A percentile compares a stretch with the other conserved stretches of the same genome.
Conservation (phyloP, 371 early-diverging fungal genomes). For the Actinomortierella ambigua region DNA sequence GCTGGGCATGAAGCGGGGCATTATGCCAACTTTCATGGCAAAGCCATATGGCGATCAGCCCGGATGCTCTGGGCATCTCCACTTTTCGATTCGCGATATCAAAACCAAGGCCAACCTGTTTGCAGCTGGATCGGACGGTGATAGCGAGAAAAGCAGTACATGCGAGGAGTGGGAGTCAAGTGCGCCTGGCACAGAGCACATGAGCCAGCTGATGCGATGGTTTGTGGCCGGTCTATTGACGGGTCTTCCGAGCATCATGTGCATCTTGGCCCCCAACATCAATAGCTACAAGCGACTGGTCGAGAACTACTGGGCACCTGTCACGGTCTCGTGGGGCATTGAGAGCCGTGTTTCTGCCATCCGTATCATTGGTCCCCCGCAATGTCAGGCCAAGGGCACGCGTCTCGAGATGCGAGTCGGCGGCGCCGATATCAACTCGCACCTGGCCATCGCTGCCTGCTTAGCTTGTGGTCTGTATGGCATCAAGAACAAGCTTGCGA, state of each 20-base stretch:
- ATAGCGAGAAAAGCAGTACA: slow-evolving; percentile 7
- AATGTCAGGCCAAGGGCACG: slow-evolving; percentile 63
- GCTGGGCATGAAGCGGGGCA: slow-evolving; percentile 68
- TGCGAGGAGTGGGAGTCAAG: slow-evolving; percentile 37
- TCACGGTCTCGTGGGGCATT: slow-evolving; percentile 79
- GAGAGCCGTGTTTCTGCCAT: slow-evolving; percentile 80
- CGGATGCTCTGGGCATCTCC: slow-evolving; percentile 86
- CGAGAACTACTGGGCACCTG: slow-evolving; percentile 89
- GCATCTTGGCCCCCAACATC: slow-evolving; percentile 80
- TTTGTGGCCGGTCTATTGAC: slow-evolving; percentile 80
- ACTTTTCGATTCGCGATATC: slow-evolving; percentile 68
- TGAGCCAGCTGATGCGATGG: slow-evolving; percentile 61
- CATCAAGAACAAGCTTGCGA: slow-evolving; percentile 62
- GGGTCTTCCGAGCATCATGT: slow-evolving; percentile 77
- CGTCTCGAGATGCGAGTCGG: slow-evolving; percentile 83
- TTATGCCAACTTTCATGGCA: slow-evolving; percentile 87
- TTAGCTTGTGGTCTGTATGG: slow-evolving; percentile 82
- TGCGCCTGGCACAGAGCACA: slow-evolving; percentile 41
- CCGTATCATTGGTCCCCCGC: slow-evolving; percentile 78
- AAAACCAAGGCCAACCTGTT: slow-evolving; percentile 59
- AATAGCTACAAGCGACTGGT: slow-evolving; percentile 88
- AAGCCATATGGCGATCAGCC: slow-evolving; percentile 78
- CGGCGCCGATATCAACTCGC: slow-evolving; percentile 86
- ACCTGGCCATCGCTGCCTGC: slow-evolving; percentile 78
- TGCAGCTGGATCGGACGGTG: slow-evolving; percentile 30